Conservation (phyloP, 2,329 filamentous ascomycete species). For the Penicillium polonicum region DNA sequence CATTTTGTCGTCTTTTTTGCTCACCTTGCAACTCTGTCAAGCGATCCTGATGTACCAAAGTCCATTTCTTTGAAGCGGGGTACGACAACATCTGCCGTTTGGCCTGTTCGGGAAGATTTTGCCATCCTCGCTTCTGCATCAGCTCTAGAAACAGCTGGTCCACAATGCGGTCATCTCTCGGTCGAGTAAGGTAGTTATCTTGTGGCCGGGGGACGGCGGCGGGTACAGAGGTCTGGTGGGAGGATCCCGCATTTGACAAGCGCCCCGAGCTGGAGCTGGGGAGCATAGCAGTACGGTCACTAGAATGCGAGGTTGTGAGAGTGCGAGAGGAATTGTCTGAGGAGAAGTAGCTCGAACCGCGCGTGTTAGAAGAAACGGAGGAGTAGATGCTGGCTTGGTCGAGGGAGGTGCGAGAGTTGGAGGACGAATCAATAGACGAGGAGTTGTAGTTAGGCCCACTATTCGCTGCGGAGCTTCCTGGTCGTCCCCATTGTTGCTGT, state of each 20-base stretch:
- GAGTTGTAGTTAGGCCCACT: conserved; percentile 57
- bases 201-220: conserved; percentile 33
- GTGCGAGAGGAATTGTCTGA: conserved; percentile 52
- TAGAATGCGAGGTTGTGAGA: conserved; percentile 39
- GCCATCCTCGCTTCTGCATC: conserved; percentile 98
- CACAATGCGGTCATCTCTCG: conserved; percentile 66
- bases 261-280: conserved; percentile 29
- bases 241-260: conserved; percentile 31
- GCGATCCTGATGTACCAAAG: conserved; percentile 89
- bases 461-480: conserved; percentile 56
- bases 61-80: conserved; percentile 95
- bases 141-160: conserved; percentile 89
- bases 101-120: conserved; percentile 92
- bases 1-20: conserved; percentile 78
- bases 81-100: conserved; percentile 95
- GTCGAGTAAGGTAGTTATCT: conserved; percentile 44
- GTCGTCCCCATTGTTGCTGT: conserved; percentile 72
- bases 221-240: conserved; percentile 32
- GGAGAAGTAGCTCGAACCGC: conserved; percentile 57
- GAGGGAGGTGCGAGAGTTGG: conserved; percentile 57
- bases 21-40: conserved; percentile 92
- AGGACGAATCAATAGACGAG: conserved; percentile 55
- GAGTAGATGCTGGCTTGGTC: conserved; percentile 67
- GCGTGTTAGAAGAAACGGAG: conserved; percentile 57
- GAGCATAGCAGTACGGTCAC: conserved; percentile 33